phyloP scores from a whole-genome alignment of 306 rosid species.

The Inga laurina region DNA sequence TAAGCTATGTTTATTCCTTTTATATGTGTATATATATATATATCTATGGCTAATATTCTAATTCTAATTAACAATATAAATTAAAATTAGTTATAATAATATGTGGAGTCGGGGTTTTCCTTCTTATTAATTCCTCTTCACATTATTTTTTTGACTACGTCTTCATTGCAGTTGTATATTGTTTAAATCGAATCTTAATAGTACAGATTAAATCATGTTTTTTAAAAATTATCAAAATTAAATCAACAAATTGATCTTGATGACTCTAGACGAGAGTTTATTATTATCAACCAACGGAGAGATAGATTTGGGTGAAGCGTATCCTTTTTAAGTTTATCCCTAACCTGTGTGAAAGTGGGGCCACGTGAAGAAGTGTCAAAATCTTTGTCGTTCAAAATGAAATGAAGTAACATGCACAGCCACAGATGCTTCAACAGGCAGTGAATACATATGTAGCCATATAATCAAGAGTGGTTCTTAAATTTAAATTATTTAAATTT shows the following conservation, averaged over 20 bases:
- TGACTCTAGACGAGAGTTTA: neutral
- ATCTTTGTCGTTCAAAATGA: conserved; percentile 34
- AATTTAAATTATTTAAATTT: too few species aligned
- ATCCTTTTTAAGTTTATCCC: neutral
- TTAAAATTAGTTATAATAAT: neutral
- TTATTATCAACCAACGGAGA: too few species aligned
- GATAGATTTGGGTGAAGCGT: too few species aligned
- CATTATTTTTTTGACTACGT: too few species aligned
- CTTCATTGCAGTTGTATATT: neutral
- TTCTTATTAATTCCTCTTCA: too few species aligned
- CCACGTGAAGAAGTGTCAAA: conserved; percentile 32
- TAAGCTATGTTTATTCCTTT: neutral
- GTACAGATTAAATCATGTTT: neutral
- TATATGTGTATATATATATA: neutral
- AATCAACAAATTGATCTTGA: neutral
- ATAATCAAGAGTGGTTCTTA: too few species aligned
- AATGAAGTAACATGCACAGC: conserved; percentile 46
- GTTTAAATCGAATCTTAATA: too few species aligned
- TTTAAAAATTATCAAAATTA: too few species aligned
- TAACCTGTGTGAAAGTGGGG: neutral
- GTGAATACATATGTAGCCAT: neutral
- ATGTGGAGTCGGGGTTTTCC: neutral
- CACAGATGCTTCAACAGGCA: conserved; percentile 26
- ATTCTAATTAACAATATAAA: neutral
- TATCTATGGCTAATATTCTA: neutral